These are phyloP conservation scores for Afroboletus lepidellus DNA, from an alignment of 1,284 basidiomycete species.

Conservation along the genomic window DNA sequence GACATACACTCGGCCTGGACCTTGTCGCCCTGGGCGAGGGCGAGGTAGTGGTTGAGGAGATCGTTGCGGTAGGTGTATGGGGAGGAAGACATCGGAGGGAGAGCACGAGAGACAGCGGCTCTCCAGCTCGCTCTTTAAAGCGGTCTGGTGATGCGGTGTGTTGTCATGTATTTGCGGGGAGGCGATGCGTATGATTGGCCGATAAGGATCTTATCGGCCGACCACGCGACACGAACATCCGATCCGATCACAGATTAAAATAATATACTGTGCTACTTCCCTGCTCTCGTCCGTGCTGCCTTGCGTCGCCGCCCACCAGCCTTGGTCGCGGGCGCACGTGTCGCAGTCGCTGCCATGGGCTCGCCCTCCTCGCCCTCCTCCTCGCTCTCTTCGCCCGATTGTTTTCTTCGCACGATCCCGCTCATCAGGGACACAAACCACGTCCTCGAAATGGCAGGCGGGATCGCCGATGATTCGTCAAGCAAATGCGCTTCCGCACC, in stretches of 20 bases:
- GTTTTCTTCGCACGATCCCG: constrained; percentile 28
- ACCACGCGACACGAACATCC: neutral
- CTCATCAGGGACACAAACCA: constrained; percentile 49
- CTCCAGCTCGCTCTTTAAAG: constrained; percentile 23
- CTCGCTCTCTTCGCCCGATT: neutral
- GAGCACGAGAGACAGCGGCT: neutral
- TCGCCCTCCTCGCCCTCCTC: constrained; percentile 21
- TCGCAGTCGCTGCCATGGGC: constrained; percentile 24
- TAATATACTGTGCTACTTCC: constrained; percentile 16
- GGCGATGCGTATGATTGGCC: constrained; percentile 26
- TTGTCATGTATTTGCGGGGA: constrained; percentile 27
- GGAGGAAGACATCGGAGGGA: constrained; percentile 25
- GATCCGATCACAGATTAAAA: constrained; percentile 4
- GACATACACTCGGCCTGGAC: constrained; percentile 89
- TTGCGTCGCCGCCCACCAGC: constrained; percentile 63
- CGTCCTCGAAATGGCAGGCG: constrained; percentile 48
- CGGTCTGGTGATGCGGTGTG: constrained; percentile 10
- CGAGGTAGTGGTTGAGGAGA: constrained; percentile 84
- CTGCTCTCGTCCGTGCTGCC: constrained; percentile 38
- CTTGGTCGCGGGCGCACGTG: constrained; percentile 41
- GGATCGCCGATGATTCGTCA: constrained; percentile 45
- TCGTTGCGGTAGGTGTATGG: constrained; percentile 64
- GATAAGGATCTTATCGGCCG: constrained; percentile 30
- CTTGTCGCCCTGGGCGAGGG: constrained; percentile 82
- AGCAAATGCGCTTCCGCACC: constrained; percentile 52